Evolutionary conservation across 2,329 filamentous ascomycete genomes (phyloP), one percentile per base, ranked within the genome.

Genomic region (Gremmenia infestans): DNA sequence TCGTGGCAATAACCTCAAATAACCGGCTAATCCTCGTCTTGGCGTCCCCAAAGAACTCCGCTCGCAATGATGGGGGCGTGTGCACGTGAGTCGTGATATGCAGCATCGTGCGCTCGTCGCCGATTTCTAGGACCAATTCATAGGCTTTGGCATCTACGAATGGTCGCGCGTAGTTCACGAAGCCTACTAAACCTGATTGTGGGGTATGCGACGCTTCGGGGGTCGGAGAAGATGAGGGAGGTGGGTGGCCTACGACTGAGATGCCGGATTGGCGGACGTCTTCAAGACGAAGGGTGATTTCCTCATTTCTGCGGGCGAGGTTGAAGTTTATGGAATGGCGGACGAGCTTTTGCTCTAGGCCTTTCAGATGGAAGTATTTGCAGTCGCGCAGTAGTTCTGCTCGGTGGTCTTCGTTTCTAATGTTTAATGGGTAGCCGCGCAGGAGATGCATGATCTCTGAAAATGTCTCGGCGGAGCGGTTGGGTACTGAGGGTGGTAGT

Each of bases 281-380:
- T 66, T 94, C 87, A 2, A 97, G 73, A 0, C 89, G 81, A 35
- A 97, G 77, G 4, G 84, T 74, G 17, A 97, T 96, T 72, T 97
- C 92, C 3, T 82, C 78, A 49, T 81, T 81, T 15, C 80, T 76
- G 2, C 87, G 80, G 15, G 80, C 74, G 37, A 88, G 80, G 66
- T 97, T 96, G 72, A 84, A 91, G 51, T 79, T 83, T 58, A 93
- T 87, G 28, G 82, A 72, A 70, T 92, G 88, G 0, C 88, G 83
- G 45, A 97, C 87, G 11, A 97, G 77, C 61, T 84, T 86, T 72
- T 97, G 93, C 73, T 97, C 93, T 0, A 97, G 75, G 0, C 91
- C 91, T 68, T 92, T 93, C 64, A 97, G 86, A 70, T 96, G 91
- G 71, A 93, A 97, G 71, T 97, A 97, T 52, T 89, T 85, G 60